A percentile compares a stretch with the other conserved stretches of the same genome.
Conservation (phyloP, 1,284 basidiomycete species). For the Schizopora paradoxa region DNA sequence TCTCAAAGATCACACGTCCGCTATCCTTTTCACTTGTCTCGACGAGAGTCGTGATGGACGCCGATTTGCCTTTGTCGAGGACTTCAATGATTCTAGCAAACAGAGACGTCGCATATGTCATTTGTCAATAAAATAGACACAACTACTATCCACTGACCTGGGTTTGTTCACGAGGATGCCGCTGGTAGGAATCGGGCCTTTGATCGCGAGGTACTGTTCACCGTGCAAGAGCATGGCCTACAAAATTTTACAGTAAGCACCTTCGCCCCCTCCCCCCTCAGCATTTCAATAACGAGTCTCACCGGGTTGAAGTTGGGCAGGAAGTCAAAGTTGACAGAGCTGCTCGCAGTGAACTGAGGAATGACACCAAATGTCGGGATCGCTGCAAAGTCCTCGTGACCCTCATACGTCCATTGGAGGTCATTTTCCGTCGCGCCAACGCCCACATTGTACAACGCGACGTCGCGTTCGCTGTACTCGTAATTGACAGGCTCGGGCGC, state of each 20-base stretch:
- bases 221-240: constrained; percentile 96
- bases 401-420: constrained; percentile 89
- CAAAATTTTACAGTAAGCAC: constrained; percentile 1
- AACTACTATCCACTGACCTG: constrained; percentile 38
- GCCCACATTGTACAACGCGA: constrained; percentile 95
- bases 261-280: neutral
- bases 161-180: constrained; percentile 80
- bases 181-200: constrained; percentile 81
- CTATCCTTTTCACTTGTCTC: constrained; percentile 77
- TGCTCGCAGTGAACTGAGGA: constrained; percentile 80
- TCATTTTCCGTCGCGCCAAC: constrained; percentile 94
- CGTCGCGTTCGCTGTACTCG: constrained; percentile 83
- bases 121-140: neutral
- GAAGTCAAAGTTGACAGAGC: constrained; percentile 69
- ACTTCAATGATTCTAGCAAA: constrained; percentile 46
- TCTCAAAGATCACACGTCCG: constrained; percentile 86
- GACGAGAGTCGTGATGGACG: constrained; percentile 75
- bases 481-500: constrained; percentile 54
- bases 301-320: constrained; percentile 94
- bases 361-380: constrained; percentile 95
- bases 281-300: constrained; percentile 25
- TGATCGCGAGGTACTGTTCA: constrained; percentile 92
- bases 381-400: constrained; percentile 79
- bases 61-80: constrained; percentile 88
- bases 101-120: neutral